Base-by-base conservation (phyloP, 139 green algal genomes). In the Haematococcus sp. region DNA sequence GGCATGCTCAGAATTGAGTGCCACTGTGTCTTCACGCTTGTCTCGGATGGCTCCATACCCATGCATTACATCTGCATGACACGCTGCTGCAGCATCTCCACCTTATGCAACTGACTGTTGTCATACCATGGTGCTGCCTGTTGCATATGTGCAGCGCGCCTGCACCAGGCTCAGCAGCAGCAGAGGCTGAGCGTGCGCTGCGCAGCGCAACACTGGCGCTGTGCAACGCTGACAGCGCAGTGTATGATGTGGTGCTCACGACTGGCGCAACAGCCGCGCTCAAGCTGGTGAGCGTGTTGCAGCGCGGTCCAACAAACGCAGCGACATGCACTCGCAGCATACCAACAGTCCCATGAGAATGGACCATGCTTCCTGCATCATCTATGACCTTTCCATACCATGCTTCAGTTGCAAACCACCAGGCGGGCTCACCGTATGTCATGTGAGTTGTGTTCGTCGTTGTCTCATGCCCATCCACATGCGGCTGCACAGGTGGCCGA, bases 231-330 rank as follows among this genome's bases (percentile, higher is more conserved):
- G 34, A 73, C 44, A 64, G 69, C 25, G 40, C 63, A 16, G 71
- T 82, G 43, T 86, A 88, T 43, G 79, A 85, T 33, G 83, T 88
- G 27, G 74, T 95, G 2, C 75, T 94, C 64, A 93, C 86, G 0
- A 69, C 78, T 3, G 90, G 90, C 0, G 89, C 90, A 51, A 93
- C 90, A 1, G 81, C 86, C 4, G 90, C 88, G 0, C 76, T 98
- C 17, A 91, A 88, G 65, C 61, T 98, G 76, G 83, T 84, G 65
- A 20, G 71, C 52, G 2, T 25, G 19, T 1, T 40, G 56, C 22
- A n/a, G n/a, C n/a, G n/a, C n/a, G n/a, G n/a, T n/a, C n/a, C n/a
- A n/a, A n/a, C n/a, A n/a, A n/a, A n/a, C n/a, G n/a, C n/a, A n/a
- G n/a, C n/a, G n/a, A n/a, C n/a, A n/a, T n/a, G n/a, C n/a, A n/a